Evolutionary conservation across 345 rosid genomes (phyloP), one percentile per base, ranked within the genome.

Genomic region (Lepidium africanum): DNA sequence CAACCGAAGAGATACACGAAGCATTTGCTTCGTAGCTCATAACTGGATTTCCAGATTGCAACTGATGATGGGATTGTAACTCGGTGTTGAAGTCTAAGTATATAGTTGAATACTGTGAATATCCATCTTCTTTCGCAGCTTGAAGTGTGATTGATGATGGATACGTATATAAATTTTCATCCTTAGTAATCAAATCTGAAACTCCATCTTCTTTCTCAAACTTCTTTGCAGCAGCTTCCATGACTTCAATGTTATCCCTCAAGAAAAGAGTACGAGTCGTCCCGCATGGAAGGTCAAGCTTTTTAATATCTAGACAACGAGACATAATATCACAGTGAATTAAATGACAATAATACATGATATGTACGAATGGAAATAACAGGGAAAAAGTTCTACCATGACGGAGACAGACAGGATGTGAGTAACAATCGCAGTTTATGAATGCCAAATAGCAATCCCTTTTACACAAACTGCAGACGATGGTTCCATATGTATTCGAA

Each of bases 361-460:
- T 63, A 12, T 41, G 51, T 27, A 14, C 36, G 55, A 13, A 51
- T 43, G 37, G 37, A 64, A 15, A 49, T 16, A 41, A 43, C 48
- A 64, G 42, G 41, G 37, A 50, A 40, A 46, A 65, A 74, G 48
- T 4, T 76, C 35, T 89, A 91, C 96, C 96, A 77, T 91, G 97
- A 71, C 90, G 89, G 57, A 95, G 87, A 80, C 96, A 91, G 74
- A 91, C 75, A 8, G 84, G 80, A 77, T 88, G 96, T 53, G 52
- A 41, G 71, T 72, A 73, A 80, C 97, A 89, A 46, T 63, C 63
- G 81, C 97, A 93, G 78, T 83, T 84, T 39, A 93, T 57, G 70
- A 80, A 93, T 66, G 95, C 91, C 63, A 93, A 73, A 72, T 91
- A 93, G 77, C 97, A 93, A 72, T 90, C 99, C 36, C 91, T 84